Evolutionary conservation across 1,284 basidiomycete genomes (phyloP), one percentile per base, ranked within the genome.

Genomic region (Stygiomarasmius scandens): DNA sequence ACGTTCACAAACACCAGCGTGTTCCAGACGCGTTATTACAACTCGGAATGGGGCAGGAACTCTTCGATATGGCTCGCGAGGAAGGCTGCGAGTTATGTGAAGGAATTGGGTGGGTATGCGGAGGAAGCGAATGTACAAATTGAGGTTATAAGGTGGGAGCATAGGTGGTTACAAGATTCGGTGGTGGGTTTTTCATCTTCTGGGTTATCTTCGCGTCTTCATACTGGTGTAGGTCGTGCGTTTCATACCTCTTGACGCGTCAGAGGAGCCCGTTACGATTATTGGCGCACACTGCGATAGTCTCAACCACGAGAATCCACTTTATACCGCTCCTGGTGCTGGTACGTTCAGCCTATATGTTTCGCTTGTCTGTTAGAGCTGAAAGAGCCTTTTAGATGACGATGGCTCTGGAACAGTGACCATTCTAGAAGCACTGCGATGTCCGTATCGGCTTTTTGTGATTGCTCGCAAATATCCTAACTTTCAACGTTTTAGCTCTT

Each of bases 1-100:
- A 19, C 38, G 11, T 41, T 41, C 38, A 41, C 38, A 8, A 16
- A 41, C n/a, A 6, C 38, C 16, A 4, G 4, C 16, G 8, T 19
- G 5, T 41, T 41, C 38, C 16, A 16, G 8, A 85, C 77, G 2
- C 71, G 84, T 14, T 82, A 85, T 70, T 86, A 86, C 71, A 74
- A 78, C 27, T 79, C 77, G 1, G 71, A 74, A 27, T 79, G 77
- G 1, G 85, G 84, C 4, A 55, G 56, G 36, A 58, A 48, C 19
- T 51, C 60, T 52, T 63, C 63, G 8, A 52, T 59, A 47, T 65
- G 61, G 61, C 55, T 66, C 16, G 49, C 61, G 44, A 41, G 57
- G 32, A 49, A 51, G 51, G 52, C 61, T 43, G 50, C 56, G 49
- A 49, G 57, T 10, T 63, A 64, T 22, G 59, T 53, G 8, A 29